Evolutionary conservation across 495 filamentous ascomycete species (phyloP), one percentile per base, ranked within the genome.

Genomic region (Aspergillus ellipticus): DNA sequence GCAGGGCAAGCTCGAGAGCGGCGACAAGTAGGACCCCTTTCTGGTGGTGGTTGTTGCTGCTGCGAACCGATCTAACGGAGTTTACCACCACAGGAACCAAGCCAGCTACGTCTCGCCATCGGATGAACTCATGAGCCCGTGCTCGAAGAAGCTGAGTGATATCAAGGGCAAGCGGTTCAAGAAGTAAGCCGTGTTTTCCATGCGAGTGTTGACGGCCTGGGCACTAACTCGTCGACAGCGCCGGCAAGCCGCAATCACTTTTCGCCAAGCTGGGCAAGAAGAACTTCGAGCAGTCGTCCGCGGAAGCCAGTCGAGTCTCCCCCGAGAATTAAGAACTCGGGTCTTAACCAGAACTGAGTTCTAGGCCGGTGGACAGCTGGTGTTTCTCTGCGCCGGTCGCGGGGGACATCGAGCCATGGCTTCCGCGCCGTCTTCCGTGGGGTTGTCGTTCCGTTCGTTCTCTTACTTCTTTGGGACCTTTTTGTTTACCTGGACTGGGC

Each of bases 81-180:
- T 2, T 7, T 29, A 33, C 51, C 20, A 6, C 13, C 1, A 21
- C 42, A 78, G 76, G 20, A 62, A 71, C 47, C 76, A 84, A 52
- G 81, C 84, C 63, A 74, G 81, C 55, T 97, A 95, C 74, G 76
- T 96, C 66, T 94, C 89, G n/a, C 92, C 92, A 0, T 94, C 89
- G 10, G 92, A 97, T 66, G 87, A 84, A 67, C 90, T 97, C 73
- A 87, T 95, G 87, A 91, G 87, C 57, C 92, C 92, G 15, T 92
- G 90, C 71, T 92, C 89, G n/a, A 86, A 89, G 73, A 97, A 97
- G 74, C 73, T 97, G 63, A 87, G 78, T 50, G 85, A 88, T 45
- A 83, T 92, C 67, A 90, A 91, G 76, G 87, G 82, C 67, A 92
- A 92, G 79, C 86, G 87, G 35, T 87, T 89, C 62, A 78, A 78